Conservation (phyloP, 2,329 filamentous ascomycete species). For the Pseudogymnoascus destructans region DNA sequence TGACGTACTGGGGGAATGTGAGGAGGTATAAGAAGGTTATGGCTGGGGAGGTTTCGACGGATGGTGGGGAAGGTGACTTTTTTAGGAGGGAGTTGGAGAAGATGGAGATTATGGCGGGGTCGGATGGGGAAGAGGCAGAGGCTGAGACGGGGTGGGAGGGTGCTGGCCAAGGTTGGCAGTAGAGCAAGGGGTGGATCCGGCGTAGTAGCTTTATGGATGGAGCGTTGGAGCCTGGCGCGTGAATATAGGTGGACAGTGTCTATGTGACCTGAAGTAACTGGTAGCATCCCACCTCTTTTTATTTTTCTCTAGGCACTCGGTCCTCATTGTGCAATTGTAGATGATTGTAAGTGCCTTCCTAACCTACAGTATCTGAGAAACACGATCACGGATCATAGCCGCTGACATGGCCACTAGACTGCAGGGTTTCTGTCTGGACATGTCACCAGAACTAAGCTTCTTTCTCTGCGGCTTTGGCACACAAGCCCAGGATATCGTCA, state of each 20-base stretch:
- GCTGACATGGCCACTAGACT: background rate
- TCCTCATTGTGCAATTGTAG: background rate
- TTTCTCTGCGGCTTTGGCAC: conserved; percentile 22
- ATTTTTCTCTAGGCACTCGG: background rate
- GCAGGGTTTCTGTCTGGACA: background rate
- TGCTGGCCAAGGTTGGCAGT: conserved; percentile 3
- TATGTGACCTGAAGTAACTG: background rate
- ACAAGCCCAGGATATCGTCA: conserved; percentile 35
- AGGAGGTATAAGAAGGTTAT: conserved; percentile 70
- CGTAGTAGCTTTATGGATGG: background rate
- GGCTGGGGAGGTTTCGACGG: conserved; percentile 38
- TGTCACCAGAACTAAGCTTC: background rate
- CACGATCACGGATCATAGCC: background rate
- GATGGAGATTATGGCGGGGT: conserved; percentile 28
- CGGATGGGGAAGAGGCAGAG: conserved; percentile 9
- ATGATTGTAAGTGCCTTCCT: background rate
- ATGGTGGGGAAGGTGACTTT: conserved; percentile 66
- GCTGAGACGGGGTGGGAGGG: conserved; percentile 21
- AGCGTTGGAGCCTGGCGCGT: background rate
- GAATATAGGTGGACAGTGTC: background rate
- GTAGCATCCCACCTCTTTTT: background rate
- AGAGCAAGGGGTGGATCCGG: too few species aligned
- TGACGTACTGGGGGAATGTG: conserved; percentile 93
- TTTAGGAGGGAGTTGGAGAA: conserved; percentile 67
- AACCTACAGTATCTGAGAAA: background rate